Conservation (phyloP, 768 basidiomycete genomes). For the Boletus reticuloceps region DNA sequence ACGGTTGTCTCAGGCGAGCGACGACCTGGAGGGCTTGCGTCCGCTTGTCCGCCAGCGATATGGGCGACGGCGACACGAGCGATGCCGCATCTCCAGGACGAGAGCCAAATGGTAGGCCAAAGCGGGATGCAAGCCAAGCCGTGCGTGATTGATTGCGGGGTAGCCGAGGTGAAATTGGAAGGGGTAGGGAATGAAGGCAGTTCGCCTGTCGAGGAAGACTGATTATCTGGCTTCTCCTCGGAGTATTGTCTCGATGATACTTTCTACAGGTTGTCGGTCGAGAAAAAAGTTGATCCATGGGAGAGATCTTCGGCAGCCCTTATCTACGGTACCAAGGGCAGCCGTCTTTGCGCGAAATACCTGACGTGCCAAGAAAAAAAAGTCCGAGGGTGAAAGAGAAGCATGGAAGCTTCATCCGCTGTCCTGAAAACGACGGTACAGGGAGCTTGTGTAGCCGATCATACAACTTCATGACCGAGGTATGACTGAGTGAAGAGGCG, state of each 20-base stretch:
- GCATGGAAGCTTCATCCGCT: not conserved
- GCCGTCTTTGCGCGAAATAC: not conserved
- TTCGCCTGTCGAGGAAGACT: not conserved
- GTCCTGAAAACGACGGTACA: not conserved
- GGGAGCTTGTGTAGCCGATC: not conserved
- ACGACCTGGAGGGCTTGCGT: no score
- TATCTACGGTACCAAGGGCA: not conserved
- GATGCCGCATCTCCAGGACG: not conserved
- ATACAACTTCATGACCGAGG: not conserved
- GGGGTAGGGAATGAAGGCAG: not conserved
- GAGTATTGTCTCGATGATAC: not conserved
- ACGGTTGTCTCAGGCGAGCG: no score
- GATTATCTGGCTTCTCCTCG: not conserved
- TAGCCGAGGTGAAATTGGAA: no score
- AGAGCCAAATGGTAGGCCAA: not conserved
- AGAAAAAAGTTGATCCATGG: not conserved
- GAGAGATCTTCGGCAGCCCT: not conserved
- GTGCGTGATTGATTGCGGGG: not conserved
- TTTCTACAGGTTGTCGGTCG: not conserved
- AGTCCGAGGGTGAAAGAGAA: not conserved
- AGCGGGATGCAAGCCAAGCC: not conserved
- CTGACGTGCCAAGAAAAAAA: not conserved
- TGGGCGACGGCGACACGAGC: not conserved
- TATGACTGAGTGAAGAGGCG: not conserved
- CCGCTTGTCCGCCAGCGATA: no score